phyloP scores from a whole-genome alignment of 768 basidiomycete genomes.

The Daedaleopsis sinensis region DNA sequence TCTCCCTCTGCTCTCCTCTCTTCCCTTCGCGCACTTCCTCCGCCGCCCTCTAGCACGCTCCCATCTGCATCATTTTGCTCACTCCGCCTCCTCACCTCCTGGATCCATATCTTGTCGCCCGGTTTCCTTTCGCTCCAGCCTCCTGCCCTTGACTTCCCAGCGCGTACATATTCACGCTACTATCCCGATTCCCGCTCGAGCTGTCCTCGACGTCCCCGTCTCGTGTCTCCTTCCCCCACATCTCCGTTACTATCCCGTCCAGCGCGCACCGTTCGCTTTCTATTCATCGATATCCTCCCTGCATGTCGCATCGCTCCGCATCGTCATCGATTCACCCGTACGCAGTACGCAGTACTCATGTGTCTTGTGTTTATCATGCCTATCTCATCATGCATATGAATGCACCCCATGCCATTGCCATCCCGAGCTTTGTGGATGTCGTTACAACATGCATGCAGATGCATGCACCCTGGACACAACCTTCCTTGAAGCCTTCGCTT shows the following conservation, averaged over 20 bases:
- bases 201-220: background rate
- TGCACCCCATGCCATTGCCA: background rate
- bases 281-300: background rate
- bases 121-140: background rate
- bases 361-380: background rate
- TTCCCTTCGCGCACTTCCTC: background rate
- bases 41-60: background rate
- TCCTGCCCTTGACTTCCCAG: background rate
- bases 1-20: background rate
- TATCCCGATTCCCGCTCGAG: too few relatives aligned
- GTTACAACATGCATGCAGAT: too few relatives aligned
- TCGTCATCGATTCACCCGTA: background rate
- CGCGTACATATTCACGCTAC: background rate
- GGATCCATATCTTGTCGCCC: background rate
- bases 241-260: background rate
- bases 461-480: too few relatives aligned
- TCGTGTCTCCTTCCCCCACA: background rate
- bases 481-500: too few relatives aligned
- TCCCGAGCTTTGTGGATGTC: too few relatives aligned
- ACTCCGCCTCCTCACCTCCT: background rate
- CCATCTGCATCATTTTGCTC: background rate
- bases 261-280: background rate
- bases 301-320: background rate
- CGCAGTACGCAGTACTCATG: background rate
- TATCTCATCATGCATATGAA: conserved; percentile 1